Conservation (phyloP, 1,284 basidiomycete genomes). For the Trichosporon sp. region DNA sequence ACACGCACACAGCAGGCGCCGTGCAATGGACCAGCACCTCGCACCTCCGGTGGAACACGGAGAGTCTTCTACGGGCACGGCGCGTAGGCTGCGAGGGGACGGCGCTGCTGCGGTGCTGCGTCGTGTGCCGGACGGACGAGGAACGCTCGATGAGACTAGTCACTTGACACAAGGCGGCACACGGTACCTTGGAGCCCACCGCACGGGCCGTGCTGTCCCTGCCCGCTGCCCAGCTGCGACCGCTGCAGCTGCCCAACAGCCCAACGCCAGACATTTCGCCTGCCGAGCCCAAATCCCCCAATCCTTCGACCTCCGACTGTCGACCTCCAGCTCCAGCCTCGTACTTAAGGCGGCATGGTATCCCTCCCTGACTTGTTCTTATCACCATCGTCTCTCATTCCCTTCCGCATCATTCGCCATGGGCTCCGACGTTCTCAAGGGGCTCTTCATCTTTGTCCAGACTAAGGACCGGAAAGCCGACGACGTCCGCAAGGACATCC, state of each 20-base stretch:
- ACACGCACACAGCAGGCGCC: too few species aligned
- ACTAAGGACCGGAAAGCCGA: not conserved
- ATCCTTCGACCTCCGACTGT: not conserved
- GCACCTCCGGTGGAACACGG: too few species aligned
- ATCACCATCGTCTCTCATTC: not conserved
- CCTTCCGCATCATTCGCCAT: not conserved
- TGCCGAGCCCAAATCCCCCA: not conserved
- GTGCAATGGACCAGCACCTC: too few species aligned
- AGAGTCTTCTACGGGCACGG: too few species aligned
- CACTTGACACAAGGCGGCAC: not conserved
- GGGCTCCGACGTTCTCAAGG: conserved; percentile 40
- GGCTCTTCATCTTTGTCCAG: conserved; percentile 84
- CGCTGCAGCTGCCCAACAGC: too few species aligned
- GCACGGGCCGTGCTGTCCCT: not conserved
- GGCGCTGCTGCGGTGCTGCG: not conserved
- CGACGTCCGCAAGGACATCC: not conserved
- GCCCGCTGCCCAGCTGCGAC: too few species aligned
- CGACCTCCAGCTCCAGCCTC: not conserved
- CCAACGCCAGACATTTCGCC: not conserved
- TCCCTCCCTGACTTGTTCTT: not conserved
- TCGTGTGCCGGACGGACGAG: too few species aligned
- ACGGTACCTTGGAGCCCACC: not conserved
- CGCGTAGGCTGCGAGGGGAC: too few species aligned
- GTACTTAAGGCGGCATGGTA: not conserved
- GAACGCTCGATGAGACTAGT: not conserved